Conservation (phyloP, 768 basidiomycete genomes). For the Mycena rebaudengoi region DNA sequence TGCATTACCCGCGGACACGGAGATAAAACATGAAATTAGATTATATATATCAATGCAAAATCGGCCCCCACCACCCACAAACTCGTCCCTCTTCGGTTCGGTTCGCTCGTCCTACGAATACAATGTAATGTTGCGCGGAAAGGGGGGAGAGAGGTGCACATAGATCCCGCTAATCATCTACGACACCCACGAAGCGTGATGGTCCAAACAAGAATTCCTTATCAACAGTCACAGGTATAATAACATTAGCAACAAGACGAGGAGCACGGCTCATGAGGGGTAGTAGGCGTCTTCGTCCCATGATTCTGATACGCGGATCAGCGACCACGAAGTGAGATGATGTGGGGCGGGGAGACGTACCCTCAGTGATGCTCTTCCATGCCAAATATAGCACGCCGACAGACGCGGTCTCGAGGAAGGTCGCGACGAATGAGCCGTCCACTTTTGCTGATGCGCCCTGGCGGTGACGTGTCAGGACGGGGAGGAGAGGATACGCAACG, state of each 20-base stretch:
- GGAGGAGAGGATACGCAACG: not conserved
- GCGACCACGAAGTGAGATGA: not conserved
- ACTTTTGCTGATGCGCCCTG: constrained; percentile 73
- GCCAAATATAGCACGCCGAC: constrained; percentile 65
- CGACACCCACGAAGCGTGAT: too few species aligned
- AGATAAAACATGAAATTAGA: constrained; percentile 22
- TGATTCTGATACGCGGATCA: constrained; percentile 43
- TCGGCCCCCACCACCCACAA: not conserved
- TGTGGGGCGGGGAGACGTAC: constrained; percentile 39
- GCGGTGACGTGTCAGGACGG: not conserved
- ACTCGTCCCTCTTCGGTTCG: too few species aligned
- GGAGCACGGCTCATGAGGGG: constrained; percentile 43
- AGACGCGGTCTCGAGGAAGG: constrained; percentile 71
- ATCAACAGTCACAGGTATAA: too few species aligned
- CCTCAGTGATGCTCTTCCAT: constrained; percentile 81
- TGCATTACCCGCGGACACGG: not conserved
- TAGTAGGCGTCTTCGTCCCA: constrained; percentile 62
- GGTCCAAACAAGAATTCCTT: too few species aligned
- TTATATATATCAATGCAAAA: constrained; percentile 19
- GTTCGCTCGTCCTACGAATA: constrained; percentile 4
- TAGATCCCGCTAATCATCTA: too few species aligned
- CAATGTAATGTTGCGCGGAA: too few species aligned
- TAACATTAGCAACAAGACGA: too few species aligned
- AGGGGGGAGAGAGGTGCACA: too few species aligned
- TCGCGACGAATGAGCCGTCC: constrained; percentile 86